A percentile compares a stretch with the other conserved stretches of the same genome.
phyloP scores from a whole-genome alignment of 768 basidiomycete species.

The Pleurotus cornucopiae region DNA sequence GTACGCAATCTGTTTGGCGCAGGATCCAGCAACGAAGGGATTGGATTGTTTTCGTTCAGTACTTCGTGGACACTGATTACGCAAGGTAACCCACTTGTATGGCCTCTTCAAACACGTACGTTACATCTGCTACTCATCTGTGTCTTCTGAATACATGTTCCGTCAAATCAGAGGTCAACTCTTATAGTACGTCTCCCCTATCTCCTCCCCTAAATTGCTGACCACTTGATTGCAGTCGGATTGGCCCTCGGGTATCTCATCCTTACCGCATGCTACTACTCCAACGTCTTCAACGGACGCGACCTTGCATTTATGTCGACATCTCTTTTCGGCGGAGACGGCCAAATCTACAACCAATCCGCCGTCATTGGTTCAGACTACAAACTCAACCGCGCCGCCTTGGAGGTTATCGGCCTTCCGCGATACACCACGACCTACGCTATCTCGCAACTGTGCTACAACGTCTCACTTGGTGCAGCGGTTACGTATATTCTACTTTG shows the following conservation, averaged over 20 bases:
- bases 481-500: conserved; percentile 46
- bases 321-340: conserved; percentile 33
- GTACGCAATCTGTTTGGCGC: conserved; percentile 39
- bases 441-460: conserved; percentile 44
- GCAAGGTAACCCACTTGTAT: conserved; percentile 49
- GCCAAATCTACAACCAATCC: conserved; percentile 35
- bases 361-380: conserved; percentile 35
- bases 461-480: conserved; percentile 45
- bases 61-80: conserved; percentile 52
- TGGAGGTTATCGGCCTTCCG: conserved; percentile 20
- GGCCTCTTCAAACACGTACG: conserved; percentile 52
- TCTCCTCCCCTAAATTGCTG: neutral
- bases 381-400: conserved; percentile 26
- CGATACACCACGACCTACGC: conserved; percentile 45
- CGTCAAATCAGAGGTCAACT: conserved; percentile 28
- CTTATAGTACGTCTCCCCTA: conserved; percentile 30
- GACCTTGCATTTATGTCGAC: conserved; percentile 46
- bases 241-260: conserved; percentile 44
- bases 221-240: conserved; percentile 28
- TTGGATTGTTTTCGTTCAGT: conserved; percentile 43
- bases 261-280: conserved; percentile 37
- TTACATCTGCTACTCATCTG: conserved; percentile 11
- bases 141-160: neutral
- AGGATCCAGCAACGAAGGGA: conserved; percentile 48
- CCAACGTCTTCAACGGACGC: conserved; percentile 39